phyloP scores from a whole-genome alignment of 108 stramenopile genomes.

The Skeletonema tropicum region DNA sequence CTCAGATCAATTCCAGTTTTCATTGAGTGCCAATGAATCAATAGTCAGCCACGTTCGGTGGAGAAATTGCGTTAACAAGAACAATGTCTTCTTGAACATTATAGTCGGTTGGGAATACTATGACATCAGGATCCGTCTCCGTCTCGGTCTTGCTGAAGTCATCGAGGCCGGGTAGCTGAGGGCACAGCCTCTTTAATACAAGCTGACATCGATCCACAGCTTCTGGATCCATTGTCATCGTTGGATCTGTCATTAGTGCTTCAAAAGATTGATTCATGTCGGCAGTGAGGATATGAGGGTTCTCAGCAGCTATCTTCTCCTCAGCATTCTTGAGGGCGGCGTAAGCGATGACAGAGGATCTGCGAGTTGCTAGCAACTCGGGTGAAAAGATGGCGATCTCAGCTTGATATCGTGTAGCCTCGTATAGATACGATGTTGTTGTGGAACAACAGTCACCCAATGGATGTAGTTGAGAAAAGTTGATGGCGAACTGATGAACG shows the following conservation, averaged over 20 bases:
- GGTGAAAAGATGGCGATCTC: constrained; percentile 22
- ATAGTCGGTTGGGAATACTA: background rate
- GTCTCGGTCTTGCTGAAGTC: background rate
- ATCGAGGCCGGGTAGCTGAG: background rate
- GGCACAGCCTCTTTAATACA: background rate
- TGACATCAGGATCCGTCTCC: background rate
- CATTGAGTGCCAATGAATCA: background rate
- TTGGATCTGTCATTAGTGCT: background rate
- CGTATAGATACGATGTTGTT: constrained; percentile 8
- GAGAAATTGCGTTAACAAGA: background rate
- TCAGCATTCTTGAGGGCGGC: constrained; percentile 21
- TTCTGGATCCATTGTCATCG: background rate
- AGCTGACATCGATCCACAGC: background rate
- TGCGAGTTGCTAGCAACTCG: constrained; percentile 4
- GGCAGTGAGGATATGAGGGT: background rate
- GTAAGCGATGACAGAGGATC: constrained; percentile 8
- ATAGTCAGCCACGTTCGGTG: background rate
- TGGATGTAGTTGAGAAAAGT: constrained; percentile 16
- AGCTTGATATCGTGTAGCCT: constrained; percentile 24
- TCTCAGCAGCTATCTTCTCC: constrained; percentile 6
- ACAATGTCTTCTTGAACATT: background rate
- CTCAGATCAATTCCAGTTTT: no score
- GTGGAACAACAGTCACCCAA: background rate
- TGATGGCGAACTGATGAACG: constrained; percentile 18
- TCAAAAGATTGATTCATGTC: background rate